Evolutionary conservation across 2,329 filamentous ascomycete genomes (phyloP).

Genomic region (Penicillium sumatraense): DNA sequence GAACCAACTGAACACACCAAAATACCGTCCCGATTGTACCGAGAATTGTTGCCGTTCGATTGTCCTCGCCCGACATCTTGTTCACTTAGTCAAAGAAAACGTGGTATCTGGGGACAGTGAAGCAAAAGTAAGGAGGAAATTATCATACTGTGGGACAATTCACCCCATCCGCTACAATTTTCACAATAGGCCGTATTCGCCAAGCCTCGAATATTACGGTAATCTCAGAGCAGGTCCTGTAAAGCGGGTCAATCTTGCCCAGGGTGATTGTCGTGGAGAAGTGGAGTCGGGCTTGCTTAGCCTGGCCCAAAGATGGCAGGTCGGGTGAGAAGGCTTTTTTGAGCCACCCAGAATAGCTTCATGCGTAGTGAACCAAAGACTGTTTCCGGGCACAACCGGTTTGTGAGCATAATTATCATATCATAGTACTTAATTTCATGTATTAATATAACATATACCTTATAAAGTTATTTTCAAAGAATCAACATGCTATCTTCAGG

Average conservation of each 20-base stretch:
- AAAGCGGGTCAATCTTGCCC: background rate
- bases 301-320: background rate
- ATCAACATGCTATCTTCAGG: slow-evolving; percentile 11
- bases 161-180: background rate
- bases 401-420: too few species aligned
- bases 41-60: slow-evolving; percentile 41
- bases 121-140: background rate
- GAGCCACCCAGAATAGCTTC: background rate
- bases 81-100: background rate
- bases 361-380: too few species aligned
- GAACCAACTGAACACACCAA: slow-evolving; percentile 46
- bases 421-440: too few species aligned
- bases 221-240: background rate
- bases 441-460: too few species aligned
- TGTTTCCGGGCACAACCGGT: too few species aligned
- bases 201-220: background rate
- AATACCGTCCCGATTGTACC: slow-evolving; percentile 48
- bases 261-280: background rate
- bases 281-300: background rate
- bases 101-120: background rate
- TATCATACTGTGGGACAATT: background rate
- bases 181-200: background rate
- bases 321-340: background rate
- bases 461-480: background rate
- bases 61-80: slow-evolving; percentile 19